Evolutionary conservation across 495 filamentous ascomycete species (phyloP).

Genomic region (Xylaria curta): DNA sequence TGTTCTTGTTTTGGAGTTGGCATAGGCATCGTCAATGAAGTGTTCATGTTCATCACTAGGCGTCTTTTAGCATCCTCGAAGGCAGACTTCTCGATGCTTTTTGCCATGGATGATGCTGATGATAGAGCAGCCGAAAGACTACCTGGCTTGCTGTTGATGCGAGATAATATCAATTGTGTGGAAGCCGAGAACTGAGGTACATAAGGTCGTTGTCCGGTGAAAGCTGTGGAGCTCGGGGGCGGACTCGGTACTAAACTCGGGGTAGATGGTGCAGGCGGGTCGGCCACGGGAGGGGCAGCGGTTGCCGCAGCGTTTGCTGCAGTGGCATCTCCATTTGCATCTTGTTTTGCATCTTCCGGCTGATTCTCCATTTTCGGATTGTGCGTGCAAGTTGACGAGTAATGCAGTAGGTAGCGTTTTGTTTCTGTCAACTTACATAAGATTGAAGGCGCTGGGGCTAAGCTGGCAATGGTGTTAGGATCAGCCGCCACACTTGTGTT

Average conservation of each 20-base stretch:
- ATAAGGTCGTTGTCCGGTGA: constrained; percentile 45
- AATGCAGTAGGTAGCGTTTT: not conserved
- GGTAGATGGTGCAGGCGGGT: not conserved
- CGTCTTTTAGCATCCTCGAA: constrained; percentile 58
- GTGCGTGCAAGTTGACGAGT: constrained; percentile 17
- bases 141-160: constrained; percentile 52
- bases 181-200: constrained; percentile 60
- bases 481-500: not conserved
- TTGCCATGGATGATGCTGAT: constrained; percentile 36
- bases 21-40: constrained; percentile 55
- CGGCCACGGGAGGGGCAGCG: constrained; percentile 7
- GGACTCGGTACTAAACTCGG: constrained; percentile 30
- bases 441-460: not conserved
- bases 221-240: constrained; percentile 30
- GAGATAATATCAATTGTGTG: constrained; percentile 64
- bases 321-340: not conserved
- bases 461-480: constrained; percentile 2
- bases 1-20: constrained; percentile 34
- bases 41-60: constrained; percentile 57
- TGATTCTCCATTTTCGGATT: constrained; percentile 10
- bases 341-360: not conserved
- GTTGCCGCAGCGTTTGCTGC: not conserved
- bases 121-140: constrained; percentile 46
- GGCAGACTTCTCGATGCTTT: constrained; percentile 42
- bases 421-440: not conserved